phyloP scores from a whole-genome alignment of 164 flowering plant genomes.

The Magnolia sinica region DNA sequence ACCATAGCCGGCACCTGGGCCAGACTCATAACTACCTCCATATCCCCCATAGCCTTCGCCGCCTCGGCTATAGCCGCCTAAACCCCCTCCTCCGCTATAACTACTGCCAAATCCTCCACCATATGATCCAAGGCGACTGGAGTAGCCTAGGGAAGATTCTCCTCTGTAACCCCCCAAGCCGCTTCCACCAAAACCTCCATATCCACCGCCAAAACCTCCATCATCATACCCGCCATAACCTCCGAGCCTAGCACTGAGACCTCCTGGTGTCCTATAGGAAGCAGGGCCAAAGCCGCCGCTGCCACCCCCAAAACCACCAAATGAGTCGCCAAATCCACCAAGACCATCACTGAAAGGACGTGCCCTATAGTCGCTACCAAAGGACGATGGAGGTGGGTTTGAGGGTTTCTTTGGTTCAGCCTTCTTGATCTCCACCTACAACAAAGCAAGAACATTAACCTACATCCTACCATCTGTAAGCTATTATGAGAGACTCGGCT shows the following conservation, averaged over 20 bases:
- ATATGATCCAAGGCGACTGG: constrained; percentile 56
- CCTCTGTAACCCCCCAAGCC: constrained; percentile 46
- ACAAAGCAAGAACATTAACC: constrained; percentile 84
- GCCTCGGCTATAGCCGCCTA: constrained; percentile 57
- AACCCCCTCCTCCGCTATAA: constrained; percentile 44
- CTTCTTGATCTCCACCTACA: constrained; percentile 99
- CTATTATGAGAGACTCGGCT: constrained; percentile 20
- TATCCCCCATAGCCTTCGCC: constrained; percentile 56
- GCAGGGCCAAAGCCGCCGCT: constrained; percentile 65
- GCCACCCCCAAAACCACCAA: constrained; percentile 50
- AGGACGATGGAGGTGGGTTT: constrained; percentile 57
- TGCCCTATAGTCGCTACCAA: constrained; percentile 76
- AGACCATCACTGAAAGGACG: constrained; percentile 56
- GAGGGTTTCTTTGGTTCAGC: constrained; percentile 99
- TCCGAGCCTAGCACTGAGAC: constrained; percentile 58
- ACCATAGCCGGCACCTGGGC: constrained; percentile 63
- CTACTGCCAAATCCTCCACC: constrained; percentile 58
- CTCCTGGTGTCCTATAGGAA: constrained; percentile 63
- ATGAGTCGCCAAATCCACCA: constrained; percentile 60
- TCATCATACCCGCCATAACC: constrained; percentile 53
- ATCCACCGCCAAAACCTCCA: constrained; percentile 47
- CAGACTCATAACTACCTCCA: constrained; percentile 71
- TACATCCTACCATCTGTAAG: constrained; percentile 32
- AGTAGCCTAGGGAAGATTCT: constrained; percentile 46
- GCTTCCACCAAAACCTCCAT: constrained; percentile 41